Evolutionary conservation across 306 rosid species (phyloP), one percentile per base, ranked within the genome.

Genomic region (Nissolia schottii): DNA sequence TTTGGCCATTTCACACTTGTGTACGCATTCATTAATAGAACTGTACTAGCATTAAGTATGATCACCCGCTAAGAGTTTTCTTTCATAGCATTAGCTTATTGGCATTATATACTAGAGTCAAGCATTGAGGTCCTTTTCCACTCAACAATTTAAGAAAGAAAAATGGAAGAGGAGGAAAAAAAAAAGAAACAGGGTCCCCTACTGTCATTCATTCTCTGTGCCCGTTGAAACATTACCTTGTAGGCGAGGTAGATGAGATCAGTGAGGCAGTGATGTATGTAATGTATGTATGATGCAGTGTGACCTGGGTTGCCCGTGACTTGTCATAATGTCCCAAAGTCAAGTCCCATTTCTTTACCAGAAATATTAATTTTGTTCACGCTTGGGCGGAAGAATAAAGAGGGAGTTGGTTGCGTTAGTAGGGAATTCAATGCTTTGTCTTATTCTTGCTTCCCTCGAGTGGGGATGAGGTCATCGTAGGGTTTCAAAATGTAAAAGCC

Each of bases 221-320:
- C 41, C 55, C 38, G 16, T 48, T 27, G 56, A 65, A 35, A 41
- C 49, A 16, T 46, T 45, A 48, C 28, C 70, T 72, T 48, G 24
- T n/a, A 27, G 7, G 45, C 6, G 48, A 28, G 64, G 16, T 16
- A 25, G 2, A 14, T 70, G 10, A 15, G 41, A 16, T 2, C 9
- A 11, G 25, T 13, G 35, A 6, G 7, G 3, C 25, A 2, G 67
- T 37, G 49, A 18, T 61, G 35, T 23, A 3, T 11, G 55, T 59
- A 35, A 35, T 37, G 13, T 25, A 29, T 31, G 38, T 70, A 14
- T 15, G 6, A 11, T 24, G 77, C 18, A 16, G 37, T 45, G 69
- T 22, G 34, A 73, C 61, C 61, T 67, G 56, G 19, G 76, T 28
- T 56, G 28, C 58, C 31, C 84, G 80, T 80, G 84, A 68, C 13